Evolutionary conservation across 257 asterid genomes (phyloP).

Genomic region (Gentiana dahurica): DNA sequence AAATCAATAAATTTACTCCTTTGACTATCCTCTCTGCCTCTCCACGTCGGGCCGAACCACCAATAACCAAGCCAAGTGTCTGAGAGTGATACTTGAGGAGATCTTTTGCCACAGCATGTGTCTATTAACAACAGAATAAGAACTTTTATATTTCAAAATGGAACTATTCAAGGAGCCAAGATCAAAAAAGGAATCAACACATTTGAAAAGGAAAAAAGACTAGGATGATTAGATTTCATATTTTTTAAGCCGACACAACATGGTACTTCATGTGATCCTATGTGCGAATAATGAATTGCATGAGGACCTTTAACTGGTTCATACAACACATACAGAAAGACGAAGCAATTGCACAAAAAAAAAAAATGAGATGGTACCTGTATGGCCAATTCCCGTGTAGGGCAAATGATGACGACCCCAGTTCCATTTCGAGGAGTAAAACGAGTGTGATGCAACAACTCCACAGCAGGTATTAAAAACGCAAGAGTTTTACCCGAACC

Average conservation of each 20-base stretch:
- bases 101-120: slow-evolving; percentile 87
- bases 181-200: neutral
- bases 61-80: slow-evolving; percentile 72
- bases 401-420: slow-evolving; percentile 86
- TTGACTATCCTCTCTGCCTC: slow-evolving; percentile 78
- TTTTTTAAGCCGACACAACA: too few species aligned
- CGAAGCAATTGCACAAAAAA: neutral
- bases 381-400: slow-evolving; percentile 92
- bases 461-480: slow-evolving; percentile 80
- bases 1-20: slow-evolving; percentile 74
- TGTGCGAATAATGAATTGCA: too few species aligned
- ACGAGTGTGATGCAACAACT: slow-evolving; percentile 41
- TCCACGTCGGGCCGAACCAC: slow-evolving; percentile 69
- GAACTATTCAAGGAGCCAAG: too few species aligned
- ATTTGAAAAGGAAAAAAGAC: neutral
- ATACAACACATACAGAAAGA: too few species aligned
- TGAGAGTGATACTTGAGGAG: slow-evolving; percentile 86
- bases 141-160: neutral
- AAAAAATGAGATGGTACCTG: slow-evolving; percentile 38
- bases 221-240: too few species aligned
- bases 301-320: too few species aligned
- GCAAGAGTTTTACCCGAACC: slow-evolving; percentile 99
- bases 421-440: slow-evolving; percentile 82
- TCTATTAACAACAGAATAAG: slow-evolving; percentile 26
- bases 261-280: too few species aligned